Conservation (phyloP, 352 stramenopile genomes). For the Pythium monospermum region DNA sequence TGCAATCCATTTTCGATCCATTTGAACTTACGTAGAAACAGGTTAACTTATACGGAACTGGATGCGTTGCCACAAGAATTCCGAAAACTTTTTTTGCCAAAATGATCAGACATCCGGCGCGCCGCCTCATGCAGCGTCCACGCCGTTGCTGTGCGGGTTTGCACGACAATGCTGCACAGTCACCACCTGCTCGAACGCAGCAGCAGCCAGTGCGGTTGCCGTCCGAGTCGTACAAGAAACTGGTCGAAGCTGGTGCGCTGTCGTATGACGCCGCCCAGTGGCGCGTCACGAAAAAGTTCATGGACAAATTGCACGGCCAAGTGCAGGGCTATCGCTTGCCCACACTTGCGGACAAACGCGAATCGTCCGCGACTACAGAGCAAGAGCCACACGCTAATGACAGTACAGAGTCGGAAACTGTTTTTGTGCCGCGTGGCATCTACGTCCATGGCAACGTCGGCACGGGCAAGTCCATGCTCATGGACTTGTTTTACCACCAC, state of each 20-base stretch:
- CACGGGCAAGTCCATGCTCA: slow-evolving; percentile 96
- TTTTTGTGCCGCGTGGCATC: slow-evolving; percentile 79
- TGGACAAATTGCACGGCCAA: slow-evolving; percentile 60
- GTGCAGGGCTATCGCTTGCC: slow-evolving; percentile 52
- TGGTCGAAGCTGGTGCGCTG: slow-evolving; percentile 12
- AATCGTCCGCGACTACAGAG: neutral
- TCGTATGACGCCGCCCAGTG: slow-evolving; percentile 18
- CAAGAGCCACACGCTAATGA: neutral
- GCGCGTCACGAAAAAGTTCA: slow-evolving; percentile 23
- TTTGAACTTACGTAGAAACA: too few relatives aligned
- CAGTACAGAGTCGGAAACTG: slow-evolving; percentile 8
- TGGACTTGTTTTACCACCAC: slow-evolving; percentile 92
- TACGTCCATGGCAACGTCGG: slow-evolving; percentile 95
- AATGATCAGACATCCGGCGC: too few relatives aligned
- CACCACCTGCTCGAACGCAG: neutral
- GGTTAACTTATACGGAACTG: too few relatives aligned
- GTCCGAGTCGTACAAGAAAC: slow-evolving; percentile 14
- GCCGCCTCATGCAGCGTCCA: neutral
- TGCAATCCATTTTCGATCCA: too few relatives aligned
- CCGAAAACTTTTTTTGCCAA: too few relatives aligned
- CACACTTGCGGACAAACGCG: slow-evolving; percentile 17
- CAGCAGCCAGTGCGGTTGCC: neutral
- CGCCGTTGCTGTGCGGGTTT: neutral
- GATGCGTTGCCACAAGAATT: too few relatives aligned
- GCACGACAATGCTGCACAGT: too few relatives aligned